Base-by-base conservation (phyloP, 1,284 basidiomycete species). In the Grifola frondosa region DNA sequence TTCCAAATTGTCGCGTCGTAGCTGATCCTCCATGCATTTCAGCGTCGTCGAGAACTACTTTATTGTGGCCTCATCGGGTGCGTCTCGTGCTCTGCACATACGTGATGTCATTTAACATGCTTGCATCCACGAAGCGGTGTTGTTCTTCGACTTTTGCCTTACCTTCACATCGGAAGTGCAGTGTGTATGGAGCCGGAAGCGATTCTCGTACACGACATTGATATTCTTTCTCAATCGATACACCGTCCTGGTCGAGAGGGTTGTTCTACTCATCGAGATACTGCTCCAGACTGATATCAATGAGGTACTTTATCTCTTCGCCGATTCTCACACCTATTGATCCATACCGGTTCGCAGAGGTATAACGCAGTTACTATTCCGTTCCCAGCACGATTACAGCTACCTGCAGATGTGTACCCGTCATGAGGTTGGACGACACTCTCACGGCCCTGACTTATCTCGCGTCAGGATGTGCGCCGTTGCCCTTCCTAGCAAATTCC, bases 171-270 rank as follows among this genome's bases (percentile, higher is more conserved):
- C 13, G 5, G 49, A 50, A 30, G 30, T 36, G 2, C 31, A 24
- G 13, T 36, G 41, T 16, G 47, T 50, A 41, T 50, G 49, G 49
- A 34, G 19, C 5, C 32, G 49, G 28, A 40, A 30, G 31, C n/a
- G n/a, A n/a, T 46, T 46, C 30, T 41, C 44, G 4, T 38, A 39
- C 3, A 40, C 45, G 15, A 46, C 49, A 8, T 6, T 41, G 5
- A 17, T 50, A 4, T 50, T 46, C 19, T 29, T 50, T n/a, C 9
- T 44, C 28, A 47, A 37, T n/a, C 42, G 49, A 16, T 50, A 50
- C 11, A 31, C 37, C 2, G 44, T 45, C 6, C 30, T 50, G 5
- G 22, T 39, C 16, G 31, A 41, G 32, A 30, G 44, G 32, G 22
- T 47, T 6, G 30, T 50, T 9, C 25, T 44, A 23, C 33, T 45